These are phyloP conservation scores for Malassezia brasiliensis DNA, from an alignment of 1,284 basidiomycete genomes.

Conservation along the genomic window DNA sequence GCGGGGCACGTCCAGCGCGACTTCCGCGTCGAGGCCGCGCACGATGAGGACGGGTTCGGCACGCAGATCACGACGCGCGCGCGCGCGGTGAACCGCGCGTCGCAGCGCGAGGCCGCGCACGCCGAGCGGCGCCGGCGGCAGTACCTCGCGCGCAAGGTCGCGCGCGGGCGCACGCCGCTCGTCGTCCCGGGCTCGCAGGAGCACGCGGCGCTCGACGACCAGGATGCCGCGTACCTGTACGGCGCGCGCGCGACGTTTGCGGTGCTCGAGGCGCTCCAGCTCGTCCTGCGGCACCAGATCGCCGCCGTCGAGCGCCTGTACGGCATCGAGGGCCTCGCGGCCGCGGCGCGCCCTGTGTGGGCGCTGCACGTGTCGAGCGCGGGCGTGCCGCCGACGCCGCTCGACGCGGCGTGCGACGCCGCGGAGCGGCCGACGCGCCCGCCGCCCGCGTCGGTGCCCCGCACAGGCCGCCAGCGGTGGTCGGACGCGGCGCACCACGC, in stretches of 20 bases:
- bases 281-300: constrained; percentile 25
- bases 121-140: constrained; percentile 1
- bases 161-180: constrained; percentile 2
- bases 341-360: constrained; percentile 24
- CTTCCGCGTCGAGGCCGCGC: constrained; percentile 17
- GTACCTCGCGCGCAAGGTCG: neutral
- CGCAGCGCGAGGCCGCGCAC: constrained; percentile 10
- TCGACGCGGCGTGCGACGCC: constrained; percentile 6
- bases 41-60: constrained; percentile 17
- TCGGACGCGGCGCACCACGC: neutral
- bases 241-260: constrained; percentile 12
- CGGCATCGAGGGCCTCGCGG: neutral
- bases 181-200: constrained; percentile 5
- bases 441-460: neutral
- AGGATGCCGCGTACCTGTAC: neutral
- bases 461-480: constrained; percentile 1
- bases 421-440: neutral
- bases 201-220: neutral
- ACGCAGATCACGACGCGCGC: constrained; percentile 17
- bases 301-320: constrained; percentile 7
- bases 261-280: constrained; percentile 21
- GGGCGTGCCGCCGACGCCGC: constrained; percentile 3
- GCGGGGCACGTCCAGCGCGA: constrained; percentile 16
- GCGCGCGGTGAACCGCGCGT: constrained; percentile 6
- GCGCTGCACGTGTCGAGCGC: constrained; percentile 17